Evolutionary conservation across 2,329 filamentous ascomycete species (phyloP), one percentile per base, ranked within the genome.

Genomic region (Apiospora saccharicola): DNA sequence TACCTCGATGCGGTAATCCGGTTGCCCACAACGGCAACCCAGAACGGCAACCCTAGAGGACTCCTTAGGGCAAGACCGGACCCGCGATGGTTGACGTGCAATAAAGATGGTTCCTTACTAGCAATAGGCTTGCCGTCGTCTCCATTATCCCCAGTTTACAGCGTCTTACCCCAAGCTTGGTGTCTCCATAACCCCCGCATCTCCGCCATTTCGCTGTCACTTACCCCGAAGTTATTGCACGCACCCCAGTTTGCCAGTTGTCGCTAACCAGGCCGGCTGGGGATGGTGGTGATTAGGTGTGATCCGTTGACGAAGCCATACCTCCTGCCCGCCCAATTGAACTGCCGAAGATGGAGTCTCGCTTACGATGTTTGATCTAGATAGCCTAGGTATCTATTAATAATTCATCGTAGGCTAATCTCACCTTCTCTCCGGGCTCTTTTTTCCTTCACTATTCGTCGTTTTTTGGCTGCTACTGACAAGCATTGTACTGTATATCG

Each of bases 141-240:
- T 37, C 53, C 57, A 64, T 10, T 34, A 61, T 61, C 53, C 19
- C 53, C 53, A 61, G 53, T 37, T 22, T 61, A 19, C 53, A 22
- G 16, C 19, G 10, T 34, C 30, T 61, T 61, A 61, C 53, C 53
- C 53, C 53, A 61, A 61, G 53, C 16, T 37, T 22, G 57, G 30
- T n/a, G 57, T 64, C 57, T 64, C 57, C 57, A 41, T 64, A 41
- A 64, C 57, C 57, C 57, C 57, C 57, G 34, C 57, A 64, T 64
- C 57, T 41, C 57, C 57, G 34, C 34, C 57, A 41, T 41, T 41
- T 64, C 57, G 57, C 57, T 64, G n/a, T 34, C 10, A 64, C 7
- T 10, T 41, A 41, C 57, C 57, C 57, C 57, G 57, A 64, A 41
- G 57, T 34, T 64, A 64, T 64, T 41, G n/a, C 19, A 64, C 41